Base-by-base conservation (phyloP, 805 yeast genomes). In the Candida argentea region DNA sequence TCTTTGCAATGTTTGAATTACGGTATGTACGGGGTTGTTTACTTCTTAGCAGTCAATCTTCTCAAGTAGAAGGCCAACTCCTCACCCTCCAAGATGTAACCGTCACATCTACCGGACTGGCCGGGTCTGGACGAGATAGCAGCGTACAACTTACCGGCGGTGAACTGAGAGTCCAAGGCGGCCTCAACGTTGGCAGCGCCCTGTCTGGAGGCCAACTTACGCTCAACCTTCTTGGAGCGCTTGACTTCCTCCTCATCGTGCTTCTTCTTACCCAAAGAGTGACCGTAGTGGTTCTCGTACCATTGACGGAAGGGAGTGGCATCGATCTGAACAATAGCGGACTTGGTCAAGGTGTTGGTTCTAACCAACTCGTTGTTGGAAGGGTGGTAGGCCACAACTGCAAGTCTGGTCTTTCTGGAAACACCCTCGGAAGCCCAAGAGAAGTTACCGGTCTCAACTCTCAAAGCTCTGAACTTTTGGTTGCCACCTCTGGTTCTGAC, bases 401-500 rank as follows among this genome's bases (percentile, higher is more conserved):
- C 83, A 63, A 91, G 76, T 85, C 98, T 93, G 77, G 98, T 87
- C 86, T 91, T 91, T 76, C 89, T 85, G 50, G 97, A 66, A 49
- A 87, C 70, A 71, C 96, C 97, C 75, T 91, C 98, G 50, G 97
- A 89, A 59, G 85, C 97, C 98, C 98, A 91, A 38, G 97, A 87
- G 74, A 89, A 91, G 95, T 91, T 91, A 76, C 93, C 95, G 50
- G 94, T 75, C 68, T 91, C 98, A 57, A 91, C 69, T 82, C 98
- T 91, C 67, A 91, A 80, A 64, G 98, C 98, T 79, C 97, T 89
- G 91, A 78, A 89, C 75, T 91, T 91, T 73, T 81, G 73, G 94
- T 91, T 89, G 69, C 98, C 98, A 73, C 98, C 98, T 74, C 98
- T 87, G 65, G 95, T 85, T 78, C 98, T 94, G 60, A 91, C 96